Evolutionary conservation across 306 rosid genomes (phyloP).

Genomic region (Abrus precatorius): DNA sequence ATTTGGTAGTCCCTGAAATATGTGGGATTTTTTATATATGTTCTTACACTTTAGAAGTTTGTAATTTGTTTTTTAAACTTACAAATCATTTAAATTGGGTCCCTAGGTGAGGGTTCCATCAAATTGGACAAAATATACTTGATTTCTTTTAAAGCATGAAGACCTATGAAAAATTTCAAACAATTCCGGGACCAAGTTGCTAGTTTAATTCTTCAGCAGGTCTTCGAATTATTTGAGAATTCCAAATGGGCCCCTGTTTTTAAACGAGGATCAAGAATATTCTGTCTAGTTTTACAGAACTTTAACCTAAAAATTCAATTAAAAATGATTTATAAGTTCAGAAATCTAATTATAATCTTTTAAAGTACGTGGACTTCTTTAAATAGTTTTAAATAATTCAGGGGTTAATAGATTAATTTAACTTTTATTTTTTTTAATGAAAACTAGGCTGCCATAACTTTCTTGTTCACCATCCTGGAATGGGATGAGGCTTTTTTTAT

Average conservation of each 20-base stretch:
- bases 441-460: slow-evolving; percentile 33
- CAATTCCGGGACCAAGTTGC: background rate
- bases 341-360: background rate
- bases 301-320: background rate
- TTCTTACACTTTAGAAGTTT: background rate
- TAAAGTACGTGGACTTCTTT: background rate
- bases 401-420: background rate
- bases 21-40: background rate
- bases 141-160: background rate
- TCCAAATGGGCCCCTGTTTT: background rate
- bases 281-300: background rate
- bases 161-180: background rate
- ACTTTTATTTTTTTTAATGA: background rate
- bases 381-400: background rate
- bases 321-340: background rate
- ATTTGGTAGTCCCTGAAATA: background rate
- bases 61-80: background rate
- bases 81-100: background rate
- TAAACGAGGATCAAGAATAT: background rate
- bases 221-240: background rate
- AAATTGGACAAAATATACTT: background rate
- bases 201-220: background rate
- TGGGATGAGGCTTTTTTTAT: slow-evolving; percentile 5
- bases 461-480: slow-evolving; percentile 26
- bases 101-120: background rate